These are phyloP conservation scores for Endothia cerciana DNA, from an alignment of 2,329 filamentous ascomycete species.

Conservation along the genomic window DNA sequence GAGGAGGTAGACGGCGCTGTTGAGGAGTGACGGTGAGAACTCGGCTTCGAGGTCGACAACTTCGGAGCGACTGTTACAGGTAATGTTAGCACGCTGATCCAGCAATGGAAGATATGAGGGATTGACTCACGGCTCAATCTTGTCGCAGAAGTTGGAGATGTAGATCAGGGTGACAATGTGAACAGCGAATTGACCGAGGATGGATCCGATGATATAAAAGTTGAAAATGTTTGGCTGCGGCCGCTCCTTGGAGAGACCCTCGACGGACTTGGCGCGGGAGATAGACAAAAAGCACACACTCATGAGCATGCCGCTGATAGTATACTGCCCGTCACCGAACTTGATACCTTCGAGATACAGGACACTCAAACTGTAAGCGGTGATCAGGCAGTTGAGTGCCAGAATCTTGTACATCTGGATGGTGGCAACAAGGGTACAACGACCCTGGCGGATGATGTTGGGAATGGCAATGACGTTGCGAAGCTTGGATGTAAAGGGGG, in stretches of 20 bases:
- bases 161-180: constrained; percentile 95
- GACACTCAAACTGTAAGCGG: constrained; percentile 94
- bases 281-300: constrained; percentile 99
- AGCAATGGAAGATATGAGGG: background rate
- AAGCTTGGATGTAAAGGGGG: constrained; percentile 96
- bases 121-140: constrained; percentile 76
- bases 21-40: constrained; percentile 90
- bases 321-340: constrained; percentile 97
- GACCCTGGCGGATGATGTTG: constrained; percentile 97
- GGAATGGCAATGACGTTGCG: constrained; percentile 96
- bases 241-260: constrained; percentile 92
- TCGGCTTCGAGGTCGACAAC: constrained; percentile 91
- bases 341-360: constrained; percentile 98
- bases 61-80: constrained; percentile 47
- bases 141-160: constrained; percentile 86
- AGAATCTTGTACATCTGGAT: constrained; percentile 99
- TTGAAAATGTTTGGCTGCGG: constrained; percentile 99
- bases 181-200: constrained; percentile 94
- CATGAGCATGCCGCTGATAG: constrained; percentile 99
- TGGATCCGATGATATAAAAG: constrained; percentile 96
- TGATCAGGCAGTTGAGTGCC: constrained; percentile 95
- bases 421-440: constrained; percentile 95
- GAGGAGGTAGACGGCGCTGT: constrained; percentile 94
- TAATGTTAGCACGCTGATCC: constrained; percentile 34
- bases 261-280: constrained; percentile 94